Conservation (phyloP, 2,329 filamentous ascomycete species). For the Aspergillus sp. region DNA sequence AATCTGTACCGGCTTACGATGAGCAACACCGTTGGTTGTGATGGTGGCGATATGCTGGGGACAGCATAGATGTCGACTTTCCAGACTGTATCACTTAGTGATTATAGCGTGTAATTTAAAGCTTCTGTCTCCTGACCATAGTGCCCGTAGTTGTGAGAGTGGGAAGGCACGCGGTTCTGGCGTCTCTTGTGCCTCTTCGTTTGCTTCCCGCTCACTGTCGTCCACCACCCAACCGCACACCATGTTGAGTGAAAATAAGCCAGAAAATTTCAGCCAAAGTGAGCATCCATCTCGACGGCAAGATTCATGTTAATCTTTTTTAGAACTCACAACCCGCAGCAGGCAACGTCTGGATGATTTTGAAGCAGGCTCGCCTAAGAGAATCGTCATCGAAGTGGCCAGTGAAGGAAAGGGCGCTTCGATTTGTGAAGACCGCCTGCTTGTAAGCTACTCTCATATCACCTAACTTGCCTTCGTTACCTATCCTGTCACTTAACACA, state of each 20-base stretch:
- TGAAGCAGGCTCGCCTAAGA: not conserved
- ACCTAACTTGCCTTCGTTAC: not conserved
- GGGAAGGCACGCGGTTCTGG: too few relatives aligned
- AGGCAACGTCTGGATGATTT: not conserved
- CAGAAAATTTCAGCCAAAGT: not conserved
- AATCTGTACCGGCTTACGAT: constrained; percentile 10
- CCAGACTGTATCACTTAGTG: too few relatives aligned
- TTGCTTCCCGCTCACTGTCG: not conserved
- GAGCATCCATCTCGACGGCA: not conserved
- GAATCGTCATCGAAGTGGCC: not conserved
- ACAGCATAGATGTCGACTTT: too few relatives aligned
- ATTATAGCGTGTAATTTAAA: too few relatives aligned
- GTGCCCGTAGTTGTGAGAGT: too few relatives aligned
- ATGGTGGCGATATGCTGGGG: not conserved
- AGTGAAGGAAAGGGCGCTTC: not conserved
- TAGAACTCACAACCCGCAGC: not conserved
- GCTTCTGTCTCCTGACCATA: too few relatives aligned
- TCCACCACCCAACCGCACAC: not conserved
- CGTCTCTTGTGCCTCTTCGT: too few relatives aligned
- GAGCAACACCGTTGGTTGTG: constrained; percentile 17
- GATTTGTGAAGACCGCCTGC: not conserved
- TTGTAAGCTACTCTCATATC: not conserved
- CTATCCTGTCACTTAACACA: not conserved
- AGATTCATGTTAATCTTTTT: not conserved
- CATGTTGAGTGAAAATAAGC: not conserved